Evolutionary conservation across 2,329 filamentous ascomycete species (phyloP).

Genomic region (Didymella lethalis): DNA sequence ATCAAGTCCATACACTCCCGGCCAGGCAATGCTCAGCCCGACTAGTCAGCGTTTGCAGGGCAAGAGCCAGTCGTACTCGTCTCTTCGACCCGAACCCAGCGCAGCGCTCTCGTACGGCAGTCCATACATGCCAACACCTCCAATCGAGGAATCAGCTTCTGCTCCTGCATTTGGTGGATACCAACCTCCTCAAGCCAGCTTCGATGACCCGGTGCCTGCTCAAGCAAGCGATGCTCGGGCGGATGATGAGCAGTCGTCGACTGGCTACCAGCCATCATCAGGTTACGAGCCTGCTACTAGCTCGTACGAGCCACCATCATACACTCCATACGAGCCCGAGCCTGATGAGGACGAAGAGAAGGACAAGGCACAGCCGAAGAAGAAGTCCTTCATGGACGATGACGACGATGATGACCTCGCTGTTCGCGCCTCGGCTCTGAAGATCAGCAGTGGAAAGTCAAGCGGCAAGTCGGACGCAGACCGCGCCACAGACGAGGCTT

Average conservation of each 20-base stretch:
- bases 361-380: conserved; percentile 58
- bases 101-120: conserved; percentile 38
- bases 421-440: conserved; percentile 60
- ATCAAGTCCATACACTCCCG: conserved; percentile 41
- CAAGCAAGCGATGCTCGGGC: conserved; percentile 3
- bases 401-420: conserved; percentile 76
- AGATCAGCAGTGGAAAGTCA: conserved; percentile 46
- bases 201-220: conserved; percentile 29
- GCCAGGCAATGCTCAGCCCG: conserved; percentile 44
- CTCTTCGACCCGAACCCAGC: conserved; percentile 40
- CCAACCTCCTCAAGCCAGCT: conserved; percentile 38
- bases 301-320: conserved; percentile 46
- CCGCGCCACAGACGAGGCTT: conserved; percentile 82
- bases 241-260: conserved; percentile 22
- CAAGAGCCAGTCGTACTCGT: conserved; percentile 45
- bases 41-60: conserved; percentile 32
- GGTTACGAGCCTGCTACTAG: conserved; percentile 47
- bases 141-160: conserved; percentile 30
- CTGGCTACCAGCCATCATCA: conserved; percentile 34
- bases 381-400: conserved; percentile 82
- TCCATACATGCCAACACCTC: conserved; percentile 43
- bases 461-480: conserved; percentile 67
- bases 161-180: conserved; percentile 39
- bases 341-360: conserved; percentile 57
- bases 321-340: conserved; percentile 60